These are phyloP conservation scores for Monosporozyma solicola DNA, from an alignment of 805 yeast species.

Conservation along the genomic window DNA sequence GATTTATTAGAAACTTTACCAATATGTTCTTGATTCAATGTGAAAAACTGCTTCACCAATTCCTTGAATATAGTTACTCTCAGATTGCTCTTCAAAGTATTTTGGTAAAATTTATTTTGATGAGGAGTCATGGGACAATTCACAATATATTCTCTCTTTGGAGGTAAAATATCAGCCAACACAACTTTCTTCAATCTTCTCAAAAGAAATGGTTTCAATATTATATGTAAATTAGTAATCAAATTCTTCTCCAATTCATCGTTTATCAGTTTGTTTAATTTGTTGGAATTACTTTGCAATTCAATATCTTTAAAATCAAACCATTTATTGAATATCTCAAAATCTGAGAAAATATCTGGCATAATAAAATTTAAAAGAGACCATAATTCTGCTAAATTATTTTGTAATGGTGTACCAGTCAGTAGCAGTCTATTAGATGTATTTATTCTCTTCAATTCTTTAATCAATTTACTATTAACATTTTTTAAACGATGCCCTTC, in stretches of 20 bases:
- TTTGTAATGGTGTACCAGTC: slow-evolving; percentile 96
- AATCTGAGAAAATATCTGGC: slow-evolving; percentile 88
- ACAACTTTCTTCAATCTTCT: slow-evolving; percentile 76
- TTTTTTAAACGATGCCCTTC: slow-evolving; percentile 94
- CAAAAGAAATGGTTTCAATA: slow-evolving; percentile 77
- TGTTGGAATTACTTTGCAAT: slow-evolving; percentile 28
- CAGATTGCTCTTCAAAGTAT: slow-evolving; percentile 39
- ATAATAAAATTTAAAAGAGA: slow-evolving; percentile 80
- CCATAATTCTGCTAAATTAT: slow-evolving; percentile 86
- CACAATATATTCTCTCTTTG: slow-evolving; percentile 80
- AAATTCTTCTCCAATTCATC: slow-evolving; percentile 50
- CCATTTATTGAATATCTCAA: slow-evolving; percentile 88
- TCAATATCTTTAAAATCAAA: slow-evolving; percentile 66
- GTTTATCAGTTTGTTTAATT: slow-evolving; percentile 40
- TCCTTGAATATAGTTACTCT: slow-evolving; percentile 38
- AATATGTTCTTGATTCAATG: slow-evolving; percentile 30
- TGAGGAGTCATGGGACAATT: slow-evolving; percentile 56
- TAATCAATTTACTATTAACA: slow-evolving; percentile 65
- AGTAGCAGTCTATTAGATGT: slow-evolving; percentile 67
- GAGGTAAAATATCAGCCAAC: slow-evolving; percentile 56
- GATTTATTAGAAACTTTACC: slow-evolving; percentile 26
- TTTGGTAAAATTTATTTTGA: slow-evolving; percentile 57
- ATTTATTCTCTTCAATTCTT: slow-evolving; percentile 54
- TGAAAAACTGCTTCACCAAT: slow-evolving; percentile 44
- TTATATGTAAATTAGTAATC: slow-evolving; percentile 73